Evolutionary conservation across 805 yeast genomes (phyloP).

Genomic region (Sugiyamaella floridensis): DNA sequence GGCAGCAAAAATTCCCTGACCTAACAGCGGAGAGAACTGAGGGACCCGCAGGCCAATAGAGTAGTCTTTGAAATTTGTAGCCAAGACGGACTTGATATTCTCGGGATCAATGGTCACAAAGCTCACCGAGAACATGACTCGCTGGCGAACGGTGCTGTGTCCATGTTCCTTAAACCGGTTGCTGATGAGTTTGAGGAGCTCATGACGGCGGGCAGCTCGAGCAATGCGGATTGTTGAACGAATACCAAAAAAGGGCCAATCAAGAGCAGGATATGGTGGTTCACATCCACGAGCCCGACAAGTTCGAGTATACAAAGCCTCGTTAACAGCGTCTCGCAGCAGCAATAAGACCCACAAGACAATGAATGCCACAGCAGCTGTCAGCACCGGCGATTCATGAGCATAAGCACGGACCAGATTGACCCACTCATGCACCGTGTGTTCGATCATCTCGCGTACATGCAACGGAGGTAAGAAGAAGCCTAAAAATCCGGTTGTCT

Average conservation of each 20-base stretch:
- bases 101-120: slow-evolving; percentile 28
- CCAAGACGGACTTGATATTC: slow-evolving; percentile 30
- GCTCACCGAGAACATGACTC: not conserved
- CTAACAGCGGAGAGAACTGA: slow-evolving; percentile 28
- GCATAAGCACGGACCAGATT: too few species aligned
- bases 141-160: not conserved
- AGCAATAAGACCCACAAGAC: not conserved
- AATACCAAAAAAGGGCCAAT: not conserved
- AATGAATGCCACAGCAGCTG: not conserved
- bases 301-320: not conserved
- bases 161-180: not conserved
- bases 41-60: slow-evolving; percentile 26
- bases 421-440: too few species aligned
- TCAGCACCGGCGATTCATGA: not conserved
- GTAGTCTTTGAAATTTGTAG: slow-evolving; percentile 30
- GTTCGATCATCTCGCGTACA: too few species aligned
- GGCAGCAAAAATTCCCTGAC: slow-evolving; percentile 33
- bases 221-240: not conserved
- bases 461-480: too few species aligned
- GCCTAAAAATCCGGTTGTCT: too few species aligned
- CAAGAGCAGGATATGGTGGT: not conserved
- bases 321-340: not conserved
- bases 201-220: not conserved
- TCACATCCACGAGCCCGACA: not conserved
- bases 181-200: not conserved